A percentile compares a stretch with the other conserved stretches of the same genome.
These are phyloP conservation scores for Emericellopsis atlantica DNA, from an alignment of 2,329 filamentous ascomycete species.

Conservation along the genomic window DNA sequence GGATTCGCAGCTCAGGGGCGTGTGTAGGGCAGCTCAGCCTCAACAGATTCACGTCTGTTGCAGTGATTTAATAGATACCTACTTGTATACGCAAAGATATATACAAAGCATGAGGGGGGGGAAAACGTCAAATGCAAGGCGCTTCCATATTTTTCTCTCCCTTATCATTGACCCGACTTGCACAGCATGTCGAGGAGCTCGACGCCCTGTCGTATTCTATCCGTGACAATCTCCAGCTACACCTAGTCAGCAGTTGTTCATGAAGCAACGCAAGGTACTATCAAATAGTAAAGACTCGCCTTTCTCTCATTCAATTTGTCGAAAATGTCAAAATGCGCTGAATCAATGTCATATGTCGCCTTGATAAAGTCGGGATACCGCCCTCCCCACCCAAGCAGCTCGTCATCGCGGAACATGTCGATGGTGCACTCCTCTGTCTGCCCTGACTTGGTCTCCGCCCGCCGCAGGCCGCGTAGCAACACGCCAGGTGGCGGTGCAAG, in stretches of 20 bases:
- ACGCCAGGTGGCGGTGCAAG: slow-evolving; percentile 11
- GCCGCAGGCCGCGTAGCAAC: slow-evolving; percentile 9
- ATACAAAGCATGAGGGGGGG: too few relatives aligned
- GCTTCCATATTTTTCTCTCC: background rate
- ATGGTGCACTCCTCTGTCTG: slow-evolving; percentile 7
- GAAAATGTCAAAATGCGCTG: slow-evolving; percentile 14
- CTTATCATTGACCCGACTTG: background rate
- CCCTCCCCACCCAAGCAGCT: slow-evolving; percentile 14
- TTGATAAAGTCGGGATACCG: slow-evolving; percentile 13
- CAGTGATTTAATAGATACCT: too few relatives aligned
- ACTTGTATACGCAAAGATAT: too few relatives aligned
- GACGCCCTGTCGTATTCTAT: background rate
- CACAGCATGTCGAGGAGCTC: background rate
- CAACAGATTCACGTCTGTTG: too few relatives aligned
- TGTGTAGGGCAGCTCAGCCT: too few relatives aligned
- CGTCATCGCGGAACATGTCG: slow-evolving; percentile 12
- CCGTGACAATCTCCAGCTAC: background rate
- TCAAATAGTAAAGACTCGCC: background rate
- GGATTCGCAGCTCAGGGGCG: too few relatives aligned
- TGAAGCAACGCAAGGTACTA: background rate
- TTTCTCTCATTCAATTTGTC: slow-evolving; percentile 5
- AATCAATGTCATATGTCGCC: slow-evolving; percentile 12
- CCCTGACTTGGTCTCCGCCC: slow-evolving; percentile 3
- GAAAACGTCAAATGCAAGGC: background rate
- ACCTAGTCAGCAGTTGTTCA: background rate